These are phyloP conservation scores for Endothia cerciana DNA, from an alignment of 2,329 filamentous ascomycete genomes.

Conservation along the genomic window DNA sequence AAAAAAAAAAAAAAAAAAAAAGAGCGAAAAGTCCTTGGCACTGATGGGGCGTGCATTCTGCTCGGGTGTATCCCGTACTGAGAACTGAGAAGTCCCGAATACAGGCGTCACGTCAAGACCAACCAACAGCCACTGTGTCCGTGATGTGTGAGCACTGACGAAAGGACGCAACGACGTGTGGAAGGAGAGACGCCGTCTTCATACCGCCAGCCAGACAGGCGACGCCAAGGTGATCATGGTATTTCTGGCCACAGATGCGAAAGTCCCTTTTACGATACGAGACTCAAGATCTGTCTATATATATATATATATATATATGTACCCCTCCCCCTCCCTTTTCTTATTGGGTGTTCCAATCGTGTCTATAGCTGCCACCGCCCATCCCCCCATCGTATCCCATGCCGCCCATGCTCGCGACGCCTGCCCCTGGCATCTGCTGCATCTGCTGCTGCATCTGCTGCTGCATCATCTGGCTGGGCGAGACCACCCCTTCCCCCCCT, in stretches of 20 bases:
- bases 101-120: conserved; percentile 17
- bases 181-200: background rate
- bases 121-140: background rate
- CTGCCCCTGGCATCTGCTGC: conserved; percentile 7
- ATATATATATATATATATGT: conserved; percentile 6
- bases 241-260: background rate
- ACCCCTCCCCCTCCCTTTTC: background rate
- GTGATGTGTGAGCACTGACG: background rate
- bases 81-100: conserved; percentile 14
- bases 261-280: background rate
- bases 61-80: background rate
- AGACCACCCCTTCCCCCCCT: background rate
- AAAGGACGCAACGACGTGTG: background rate
- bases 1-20: background rate
- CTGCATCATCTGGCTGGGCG: conserved; percentile 16
- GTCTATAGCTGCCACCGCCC: background rate
- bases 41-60: background rate
- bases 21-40: background rate
- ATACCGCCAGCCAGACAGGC: background rate
- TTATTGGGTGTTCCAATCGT: conserved; percentile 19
- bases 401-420: background rate
- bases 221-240: background rate
- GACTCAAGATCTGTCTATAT: background rate
- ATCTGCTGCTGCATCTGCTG: conserved; percentile 12
- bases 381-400: background rate